A percentile compares a stretch with the other conserved stretches of the same genome.
Evolutionary conservation across 495 filamentous ascomycete genomes (phyloP).

Genomic region (Acidiella bohemica): DNA sequence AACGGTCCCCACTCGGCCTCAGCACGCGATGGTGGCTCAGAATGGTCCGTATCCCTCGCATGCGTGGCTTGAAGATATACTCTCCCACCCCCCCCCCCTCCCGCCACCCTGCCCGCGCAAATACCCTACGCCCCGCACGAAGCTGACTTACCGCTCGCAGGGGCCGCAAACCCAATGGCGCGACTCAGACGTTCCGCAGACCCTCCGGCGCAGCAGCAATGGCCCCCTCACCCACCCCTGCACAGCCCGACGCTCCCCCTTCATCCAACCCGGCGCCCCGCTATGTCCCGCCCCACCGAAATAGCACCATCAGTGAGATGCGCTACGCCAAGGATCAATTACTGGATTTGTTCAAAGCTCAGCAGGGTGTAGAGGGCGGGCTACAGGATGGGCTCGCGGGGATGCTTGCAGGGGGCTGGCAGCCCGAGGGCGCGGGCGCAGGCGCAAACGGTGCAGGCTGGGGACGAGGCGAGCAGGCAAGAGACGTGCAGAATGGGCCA

Average conservation of each 20-base stretch:
- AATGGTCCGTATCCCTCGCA: constrained; percentile 24
- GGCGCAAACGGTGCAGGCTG: constrained; percentile 51
- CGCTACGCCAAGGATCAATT: constrained; percentile 79
- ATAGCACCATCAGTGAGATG: constrained; percentile 40
- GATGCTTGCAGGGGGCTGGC: constrained; percentile 64
- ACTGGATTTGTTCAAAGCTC: constrained; percentile 55
- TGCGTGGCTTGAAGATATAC: background rate
- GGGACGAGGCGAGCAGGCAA: constrained; percentile 52
- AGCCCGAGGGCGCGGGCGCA: constrained; percentile 53
- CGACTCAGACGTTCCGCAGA: constrained; percentile 75
- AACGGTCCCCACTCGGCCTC: constrained; percentile 22
- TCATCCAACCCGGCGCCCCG: constrained; percentile 34
- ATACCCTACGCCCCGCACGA: background rate
- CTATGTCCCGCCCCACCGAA: constrained; percentile 52
- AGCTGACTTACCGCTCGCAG: constrained; percentile 24
- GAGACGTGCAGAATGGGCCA: constrained; percentile 49
- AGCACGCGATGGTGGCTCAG: constrained; percentile 24
- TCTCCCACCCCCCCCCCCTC: background rate
- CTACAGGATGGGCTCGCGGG: constrained; percentile 51
- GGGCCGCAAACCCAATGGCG: constrained; percentile 62
- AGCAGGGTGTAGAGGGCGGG: constrained; percentile 39
- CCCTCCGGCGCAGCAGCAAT: constrained; percentile 52
- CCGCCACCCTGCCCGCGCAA: background rate
- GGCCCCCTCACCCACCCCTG: constrained; percentile 13
- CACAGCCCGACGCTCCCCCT: constrained; percentile 23